Base-by-base conservation (phyloP, 805 yeast genomes). In the Kuraishia ogatae region DNA sequence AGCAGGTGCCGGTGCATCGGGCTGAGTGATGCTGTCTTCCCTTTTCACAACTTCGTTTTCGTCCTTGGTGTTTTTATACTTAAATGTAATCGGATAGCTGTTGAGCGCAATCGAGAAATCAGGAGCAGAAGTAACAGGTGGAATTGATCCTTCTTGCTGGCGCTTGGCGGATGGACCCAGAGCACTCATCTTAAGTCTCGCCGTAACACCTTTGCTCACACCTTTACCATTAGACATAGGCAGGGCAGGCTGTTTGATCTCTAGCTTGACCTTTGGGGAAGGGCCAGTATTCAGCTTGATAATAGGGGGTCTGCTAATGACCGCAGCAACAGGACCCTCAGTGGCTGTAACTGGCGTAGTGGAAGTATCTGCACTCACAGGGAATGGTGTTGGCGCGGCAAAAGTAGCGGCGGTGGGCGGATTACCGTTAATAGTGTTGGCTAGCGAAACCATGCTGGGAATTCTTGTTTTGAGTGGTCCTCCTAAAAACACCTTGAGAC, bases 401-500 rank as follows among this genome's bases (percentile, higher is more conserved):
- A 13, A 8, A 35, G 43, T 17, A 35, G 7, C 17, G n/a, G 4
- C n/a, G 43, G 17, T 35, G n/a, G 43, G 4, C 3, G 17, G n/a
- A 35, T 35, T 17, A 11, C 17, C 43, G n/a, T 35, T 35, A 11
- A 4, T 17, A 35, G n/a, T 4, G 13, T 15, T 15, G 43, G 43
- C n/a, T 8, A 35, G 43, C 43, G 43, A 35, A 13, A 15, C 43
- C 43, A 35, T 35, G n/a, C 43, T 35, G 17, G 43, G 43, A 15
- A 35, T 35, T 17, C 43, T 10, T 13, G 43, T 17, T 15, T 35
- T 35, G 43, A 35, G 43, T 8, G 43, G n/a, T 13, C 43, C 43
- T 11, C 43, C 43, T 10, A 35, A 15, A 10, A 35, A 35, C 17
- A 35, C 43, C 43, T 35, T 35, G 58, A 81, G 75, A 55, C 83